Evolutionary conservation across 345 rosid genomes (phyloP).

Genomic region (Clausena lansium): DNA sequence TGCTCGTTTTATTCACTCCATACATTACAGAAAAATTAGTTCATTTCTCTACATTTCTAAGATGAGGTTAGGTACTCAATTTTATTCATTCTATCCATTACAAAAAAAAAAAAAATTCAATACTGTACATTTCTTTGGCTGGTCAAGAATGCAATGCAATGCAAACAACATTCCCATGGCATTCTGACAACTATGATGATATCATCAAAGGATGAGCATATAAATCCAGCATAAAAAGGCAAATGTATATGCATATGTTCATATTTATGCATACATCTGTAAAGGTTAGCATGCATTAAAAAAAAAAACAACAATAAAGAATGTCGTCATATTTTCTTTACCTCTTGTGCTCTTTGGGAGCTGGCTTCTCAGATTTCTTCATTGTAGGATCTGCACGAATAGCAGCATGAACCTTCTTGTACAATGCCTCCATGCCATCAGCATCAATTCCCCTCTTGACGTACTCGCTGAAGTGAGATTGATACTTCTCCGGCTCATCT

Average conservation of each 20-base stretch:
- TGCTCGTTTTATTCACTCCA: no score
- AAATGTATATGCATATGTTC: background rate
- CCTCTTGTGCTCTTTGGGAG: constrained; percentile 69
- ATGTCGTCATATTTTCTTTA: background rate
- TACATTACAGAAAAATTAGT: no score
- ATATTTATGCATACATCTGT: background rate
- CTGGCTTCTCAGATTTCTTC: constrained; percentile 50
- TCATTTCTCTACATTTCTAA: background rate
- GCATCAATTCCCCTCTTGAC: constrained; percentile 57
- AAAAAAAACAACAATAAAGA: background rate
- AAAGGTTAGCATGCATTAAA: background rate
- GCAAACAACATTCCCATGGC: background rate
- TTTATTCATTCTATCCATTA: no score
- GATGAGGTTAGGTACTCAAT: no score
- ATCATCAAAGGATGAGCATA: background rate
- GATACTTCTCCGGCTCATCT: constrained; percentile 71
- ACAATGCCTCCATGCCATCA: constrained; percentile 52
- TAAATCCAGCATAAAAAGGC: background rate
- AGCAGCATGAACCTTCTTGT: constrained; percentile 75
- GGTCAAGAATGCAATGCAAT: no score
- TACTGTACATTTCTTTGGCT: no score
- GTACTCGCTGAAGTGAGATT: constrained; percentile 57
- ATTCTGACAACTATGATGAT: background rate
- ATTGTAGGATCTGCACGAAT: constrained; percentile 62
- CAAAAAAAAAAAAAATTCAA: no score